Evolutionary conservation across 148 eudicot species (phyloP), one percentile per base, ranked within the genome.

Genomic region (Rheum nobile): DNA sequence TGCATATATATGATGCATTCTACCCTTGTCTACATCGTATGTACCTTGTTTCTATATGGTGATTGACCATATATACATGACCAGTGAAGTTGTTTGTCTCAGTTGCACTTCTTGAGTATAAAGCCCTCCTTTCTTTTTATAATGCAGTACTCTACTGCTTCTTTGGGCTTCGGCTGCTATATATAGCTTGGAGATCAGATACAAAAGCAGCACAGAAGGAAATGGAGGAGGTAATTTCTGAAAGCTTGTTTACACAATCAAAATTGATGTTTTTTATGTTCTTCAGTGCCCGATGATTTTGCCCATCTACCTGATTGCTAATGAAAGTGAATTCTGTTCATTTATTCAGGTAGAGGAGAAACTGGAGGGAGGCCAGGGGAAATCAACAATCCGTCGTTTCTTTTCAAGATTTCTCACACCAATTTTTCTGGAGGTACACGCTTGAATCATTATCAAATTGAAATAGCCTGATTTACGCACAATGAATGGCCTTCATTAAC

Each of bases 141-240:
- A 52, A 42, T 92, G 88, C 90, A 96, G 99, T 88, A 72, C 96
- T 96, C 29, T 92, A 96, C 84, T 75, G 77, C 67, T 95, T 92
- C 78, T 95, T 95, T 77, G 99, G 99, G 59, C 71, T 90, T 77
- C 97, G 99, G 43, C 86, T 95, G 54, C 92, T 95, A 22, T 95
- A 95, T 75, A 92, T 95, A 82, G 99, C 99, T 54, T 95, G 99
- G 99, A 90, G 87, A 77, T 86, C 95, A 71, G 96, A 85, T 76
- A 74, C 98, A 41, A 92, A 92, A 83, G 87, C 88, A 79, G 87
- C 99, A 42, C 90, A 92, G 74, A 88, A 95, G 79, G 99, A 95
- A 77, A 90, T 95, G 61, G 99, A 95, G 82, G 99, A 95, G 86
- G 99, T 92, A 88, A 8, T 77, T 80, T 63, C 17, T 57, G 61